Evolutionary conservation across 2,329 filamentous ascomycete species (phyloP).

Genomic region (Pseudogymnoascus verrucosus): DNA sequence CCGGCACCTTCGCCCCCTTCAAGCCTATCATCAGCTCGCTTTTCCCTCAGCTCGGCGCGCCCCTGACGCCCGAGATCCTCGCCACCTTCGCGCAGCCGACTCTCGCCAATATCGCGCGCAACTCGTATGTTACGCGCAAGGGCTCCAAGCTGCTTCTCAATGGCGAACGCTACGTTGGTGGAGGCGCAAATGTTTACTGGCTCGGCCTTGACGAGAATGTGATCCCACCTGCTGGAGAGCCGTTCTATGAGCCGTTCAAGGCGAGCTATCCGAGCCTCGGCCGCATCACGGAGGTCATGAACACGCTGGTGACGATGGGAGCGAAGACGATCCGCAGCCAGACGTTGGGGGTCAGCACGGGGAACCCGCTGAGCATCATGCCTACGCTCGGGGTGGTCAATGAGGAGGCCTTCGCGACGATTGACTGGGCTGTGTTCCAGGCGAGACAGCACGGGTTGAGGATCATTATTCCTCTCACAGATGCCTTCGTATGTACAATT

Average conservation of each 20-base stretch:
- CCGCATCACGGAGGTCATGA: slow-evolving; percentile 39
- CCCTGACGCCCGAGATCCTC: slow-evolving; percentile 19
- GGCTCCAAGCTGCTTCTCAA: slow-evolving; percentile 31
- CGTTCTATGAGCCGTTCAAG: slow-evolving; percentile 36
- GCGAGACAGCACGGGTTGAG: slow-evolving; percentile 37
- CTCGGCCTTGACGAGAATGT: slow-evolving; percentile 44
- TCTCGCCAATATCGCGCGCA: slow-evolving; percentile 15
- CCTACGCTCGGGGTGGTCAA: slow-evolving; percentile 34
- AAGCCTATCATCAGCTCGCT: slow-evolving; percentile 45
- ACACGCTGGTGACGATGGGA: slow-evolving; percentile 36
- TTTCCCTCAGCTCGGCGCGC: slow-evolving; percentile 11
- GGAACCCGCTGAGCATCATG: slow-evolving; percentile 40
- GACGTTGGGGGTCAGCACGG: slow-evolving; percentile 39
- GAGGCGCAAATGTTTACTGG: slow-evolving; percentile 44
- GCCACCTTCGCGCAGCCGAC: slow-evolving; percentile 16
- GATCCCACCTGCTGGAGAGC: slow-evolving; percentile 33
- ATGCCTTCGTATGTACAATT: slow-evolving; percentile 34
- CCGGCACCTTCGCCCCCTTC: slow-evolving; percentile 88
- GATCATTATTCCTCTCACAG: slow-evolving; percentile 37
- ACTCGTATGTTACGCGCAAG: slow-evolving; percentile 28
- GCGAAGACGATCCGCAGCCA: slow-evolving; percentile 39
- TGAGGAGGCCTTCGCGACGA: slow-evolving; percentile 36
- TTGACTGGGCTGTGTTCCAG: slow-evolving; percentile 41
- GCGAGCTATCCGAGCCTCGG: slow-evolving; percentile 40
- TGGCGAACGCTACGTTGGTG: slow-evolving; percentile 35